Evolutionary conservation across 306 rosid genomes (phyloP).

Genomic region (Castanospermum australe): DNA sequence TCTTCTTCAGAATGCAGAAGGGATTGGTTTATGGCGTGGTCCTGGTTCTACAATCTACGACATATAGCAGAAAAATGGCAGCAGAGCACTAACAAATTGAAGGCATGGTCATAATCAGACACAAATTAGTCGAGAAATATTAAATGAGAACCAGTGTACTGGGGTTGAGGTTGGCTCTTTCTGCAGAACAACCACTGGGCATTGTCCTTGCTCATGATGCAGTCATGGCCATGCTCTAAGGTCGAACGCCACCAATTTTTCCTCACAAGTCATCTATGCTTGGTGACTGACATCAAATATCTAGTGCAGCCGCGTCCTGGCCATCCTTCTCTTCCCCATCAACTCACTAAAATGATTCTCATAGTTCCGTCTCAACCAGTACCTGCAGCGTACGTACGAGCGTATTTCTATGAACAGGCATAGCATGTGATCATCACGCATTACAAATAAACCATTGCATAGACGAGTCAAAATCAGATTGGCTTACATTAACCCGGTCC

Average conservation of each 20-base stretch:
- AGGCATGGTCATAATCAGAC: slow-evolving; percentile 33
- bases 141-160: slow-evolving; percentile 31
- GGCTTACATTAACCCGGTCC: not conserved
- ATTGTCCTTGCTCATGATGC: not conserved
- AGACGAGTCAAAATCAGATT: slow-evolving; percentile 15
- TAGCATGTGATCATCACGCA: slow-evolving; percentile 27
- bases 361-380: not conserved
- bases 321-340: not conserved
- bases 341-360: not conserved
- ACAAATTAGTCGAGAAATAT: slow-evolving; percentile 32
- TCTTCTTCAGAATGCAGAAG: not conserved
- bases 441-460: not conserved
- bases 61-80: not conserved
- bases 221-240: slow-evolving; percentile 48
- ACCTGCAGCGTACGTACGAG: slow-evolving; percentile 9
- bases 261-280: not conserved
- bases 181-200: not conserved
- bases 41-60: slow-evolving; percentile 16
- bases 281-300: no score
- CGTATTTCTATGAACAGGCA: slow-evolving; percentile 24
- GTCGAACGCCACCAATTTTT: slow-evolving; percentile 1
- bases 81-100: not conserved
- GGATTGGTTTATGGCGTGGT: slow-evolving; percentile 34
- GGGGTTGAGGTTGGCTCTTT: not conserved
- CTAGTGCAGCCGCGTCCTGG: slow-evolving; percentile 23